These are phyloP conservation scores for Pseudogymnoascus sp. DNA, from an alignment of 2,329 filamentous ascomycete species.

Conservation along the genomic window DNA sequence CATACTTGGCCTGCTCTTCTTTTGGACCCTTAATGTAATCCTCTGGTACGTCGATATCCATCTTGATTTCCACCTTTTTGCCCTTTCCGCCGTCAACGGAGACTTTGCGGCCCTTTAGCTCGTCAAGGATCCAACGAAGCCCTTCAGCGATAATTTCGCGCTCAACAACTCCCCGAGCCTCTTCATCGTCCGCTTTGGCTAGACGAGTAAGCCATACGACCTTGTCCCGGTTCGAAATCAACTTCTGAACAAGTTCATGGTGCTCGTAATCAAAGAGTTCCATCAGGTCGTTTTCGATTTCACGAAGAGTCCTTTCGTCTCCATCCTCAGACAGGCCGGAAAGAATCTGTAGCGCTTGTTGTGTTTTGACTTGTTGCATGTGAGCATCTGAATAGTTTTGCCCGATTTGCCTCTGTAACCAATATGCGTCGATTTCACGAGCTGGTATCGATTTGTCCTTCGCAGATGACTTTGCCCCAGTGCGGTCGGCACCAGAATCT, in stretches of 20 bases:
- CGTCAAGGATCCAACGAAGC: conserved; percentile 77
- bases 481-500: conserved; percentile 54
- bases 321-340: conserved; percentile 70
- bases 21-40: conserved; percentile 46
- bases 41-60: conserved; percentile 77
- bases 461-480: conserved; percentile 37
- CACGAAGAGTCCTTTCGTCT: conserved; percentile 76
- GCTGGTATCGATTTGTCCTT: conserved; percentile 63
- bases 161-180: conserved; percentile 70
- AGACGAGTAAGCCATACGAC: conserved; percentile 92
- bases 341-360: conserved; percentile 73
- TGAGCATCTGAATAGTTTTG: conserved; percentile 84
- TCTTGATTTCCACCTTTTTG: conserved; percentile 79
- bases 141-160: conserved; percentile 88
- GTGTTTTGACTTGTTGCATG: conserved; percentile 86
- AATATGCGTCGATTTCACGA: conserved; percentile 93
- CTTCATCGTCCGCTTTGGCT: conserved; percentile 72
- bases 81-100: conserved; percentile 49
- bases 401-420: conserved; percentile 90
- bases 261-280: conserved; percentile 97
- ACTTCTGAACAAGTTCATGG: conserved; percentile 81
- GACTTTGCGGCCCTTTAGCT: conserved; percentile 68
- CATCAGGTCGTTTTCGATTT: conserved; percentile 98
- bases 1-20: conserved; percentile 52
- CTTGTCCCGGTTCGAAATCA: conserved; percentile 88